Percentiles rank a stretch among this genome's conserved stretches.
These are phyloP conservation scores for Pseudisothecium myosuroides DNA, from an alignment of 225 moss, liverwort and hornwort genomes.

Conservation along the genomic window DNA sequence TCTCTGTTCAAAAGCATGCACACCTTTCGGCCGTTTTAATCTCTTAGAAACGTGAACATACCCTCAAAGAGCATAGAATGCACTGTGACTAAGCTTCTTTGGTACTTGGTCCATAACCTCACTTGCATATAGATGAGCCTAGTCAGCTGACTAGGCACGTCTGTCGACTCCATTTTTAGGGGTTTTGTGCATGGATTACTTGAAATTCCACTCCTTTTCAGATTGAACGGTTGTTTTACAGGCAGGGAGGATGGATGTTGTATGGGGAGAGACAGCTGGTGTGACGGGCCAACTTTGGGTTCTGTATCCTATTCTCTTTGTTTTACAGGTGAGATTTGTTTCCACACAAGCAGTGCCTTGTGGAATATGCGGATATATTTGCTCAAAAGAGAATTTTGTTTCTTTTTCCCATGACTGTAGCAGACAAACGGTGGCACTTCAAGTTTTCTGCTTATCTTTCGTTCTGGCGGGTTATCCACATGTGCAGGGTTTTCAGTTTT, in stretches of 20 bases:
- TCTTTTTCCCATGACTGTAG: background rate
- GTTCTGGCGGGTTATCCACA: background rate
- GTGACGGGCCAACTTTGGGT: conserved; percentile 93
- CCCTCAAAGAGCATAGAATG: background rate
- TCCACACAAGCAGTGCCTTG: background rate
- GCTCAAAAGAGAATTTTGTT: background rate
- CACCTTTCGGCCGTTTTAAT: background rate
- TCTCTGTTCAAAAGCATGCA: background rate
- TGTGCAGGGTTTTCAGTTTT: background rate
- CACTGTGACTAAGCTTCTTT: background rate
- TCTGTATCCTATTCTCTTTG: conserved; percentile 84
- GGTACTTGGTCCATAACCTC: background rate
- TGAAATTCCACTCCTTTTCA: background rate
- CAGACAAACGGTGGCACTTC: background rate
- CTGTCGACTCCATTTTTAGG: background rate
- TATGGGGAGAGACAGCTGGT: conserved; percentile 95
- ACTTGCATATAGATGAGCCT: background rate
- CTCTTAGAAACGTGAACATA: background rate
- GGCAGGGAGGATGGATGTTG: conserved; percentile 97
- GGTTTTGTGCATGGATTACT: background rate
- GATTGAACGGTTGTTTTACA: conserved; percentile 8
- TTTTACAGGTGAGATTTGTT: conserved; percentile 54
- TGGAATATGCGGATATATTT: background rate
- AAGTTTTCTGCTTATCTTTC: background rate
- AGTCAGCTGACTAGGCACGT: background rate